Conservation (phyloP, 2,329 filamentous ascomycete species). For the Emmonsiellopsis sp. region DNA sequence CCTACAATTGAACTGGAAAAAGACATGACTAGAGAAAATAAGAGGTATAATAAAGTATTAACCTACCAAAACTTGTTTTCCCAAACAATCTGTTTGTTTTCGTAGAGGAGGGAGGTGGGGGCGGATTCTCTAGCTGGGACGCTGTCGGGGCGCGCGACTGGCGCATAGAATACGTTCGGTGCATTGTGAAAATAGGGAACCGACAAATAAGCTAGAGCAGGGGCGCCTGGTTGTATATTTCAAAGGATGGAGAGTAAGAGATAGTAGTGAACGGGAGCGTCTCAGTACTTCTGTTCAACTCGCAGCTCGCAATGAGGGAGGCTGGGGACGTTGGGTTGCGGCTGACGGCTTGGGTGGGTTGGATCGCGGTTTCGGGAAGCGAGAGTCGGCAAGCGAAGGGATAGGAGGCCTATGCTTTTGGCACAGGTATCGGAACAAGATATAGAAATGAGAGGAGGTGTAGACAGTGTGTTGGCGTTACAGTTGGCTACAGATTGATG, state of each 20-base stretch:
- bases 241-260: background rate
- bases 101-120: constrained; percentile 81
- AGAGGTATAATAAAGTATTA: constrained; percentile 1
- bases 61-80: constrained; percentile 73
- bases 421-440: too few relatives aligned
- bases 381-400: too few relatives aligned
- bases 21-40: background rate
- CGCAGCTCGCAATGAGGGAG: too few relatives aligned
- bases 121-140: constrained; percentile 83
- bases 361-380: too few relatives aligned
- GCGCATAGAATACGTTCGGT: constrained; percentile 99
- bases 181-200: constrained; percentile 51
- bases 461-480: background rate
- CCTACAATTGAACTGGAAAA: background rate
- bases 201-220: background rate
- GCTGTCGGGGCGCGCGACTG: constrained; percentile 92
- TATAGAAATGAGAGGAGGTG: too few relatives aligned
- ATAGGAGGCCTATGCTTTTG: too few relatives aligned
- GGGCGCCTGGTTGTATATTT: background rate
- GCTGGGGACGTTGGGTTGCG: too few relatives aligned
- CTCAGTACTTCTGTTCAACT: too few relatives aligned
- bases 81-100: constrained; percentile 88
- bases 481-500: background rate
- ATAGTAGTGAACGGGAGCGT: background rate
- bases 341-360: too few relatives aligned